A percentile compares a stretch with the other conserved stretches of the same genome.
These are phyloP conservation scores for Escovopsis weberi DNA, from an alignment of 2,329 filamentous ascomycete genomes.

Conservation along the genomic window DNA sequence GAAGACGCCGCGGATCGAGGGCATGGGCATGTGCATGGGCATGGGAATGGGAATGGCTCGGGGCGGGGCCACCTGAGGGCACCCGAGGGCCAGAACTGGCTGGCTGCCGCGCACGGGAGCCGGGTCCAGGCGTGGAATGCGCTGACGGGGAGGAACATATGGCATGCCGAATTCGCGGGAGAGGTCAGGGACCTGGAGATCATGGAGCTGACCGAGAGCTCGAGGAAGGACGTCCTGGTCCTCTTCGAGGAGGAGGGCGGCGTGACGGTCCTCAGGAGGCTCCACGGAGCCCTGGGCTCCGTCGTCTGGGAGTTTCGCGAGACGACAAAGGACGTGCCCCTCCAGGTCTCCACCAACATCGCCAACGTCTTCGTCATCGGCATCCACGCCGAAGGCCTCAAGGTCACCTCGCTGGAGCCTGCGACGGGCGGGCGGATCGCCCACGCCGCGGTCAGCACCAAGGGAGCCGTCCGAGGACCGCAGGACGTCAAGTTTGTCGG, in stretches of 20 bases:
- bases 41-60: constrained; percentile 12
- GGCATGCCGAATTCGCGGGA: constrained; percentile 50
- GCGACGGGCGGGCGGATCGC: constrained; percentile 57
- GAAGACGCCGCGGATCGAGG: constrained; percentile 23
- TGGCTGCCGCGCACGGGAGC: constrained; percentile 58
- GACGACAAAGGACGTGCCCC: constrained; percentile 51
- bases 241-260: constrained; percentile 48
- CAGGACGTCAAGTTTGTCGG: constrained; percentile 61
- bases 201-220: constrained; percentile 51
- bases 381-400: constrained; percentile 64
- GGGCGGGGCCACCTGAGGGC: constrained; percentile 43
- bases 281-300: constrained; percentile 58
- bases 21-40: too few species aligned
- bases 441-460: constrained; percentile 58
- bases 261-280: constrained; percentile 47
- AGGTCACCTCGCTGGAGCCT: constrained; percentile 58
- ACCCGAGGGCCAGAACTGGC: constrained; percentile 63
- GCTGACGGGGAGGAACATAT: constrained; percentile 62
- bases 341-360: constrained; percentile 59
- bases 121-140: constrained; percentile 73
- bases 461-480: constrained; percentile 48
- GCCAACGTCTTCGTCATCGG: constrained; percentile 63
- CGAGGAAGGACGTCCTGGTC: constrained; percentile 56
- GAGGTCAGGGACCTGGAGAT: constrained; percentile 59
- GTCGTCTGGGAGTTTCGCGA: constrained; percentile 69